Conservation (phyloP, 495 filamentous ascomycete genomes). For the Apodospora peruviana region DNA sequence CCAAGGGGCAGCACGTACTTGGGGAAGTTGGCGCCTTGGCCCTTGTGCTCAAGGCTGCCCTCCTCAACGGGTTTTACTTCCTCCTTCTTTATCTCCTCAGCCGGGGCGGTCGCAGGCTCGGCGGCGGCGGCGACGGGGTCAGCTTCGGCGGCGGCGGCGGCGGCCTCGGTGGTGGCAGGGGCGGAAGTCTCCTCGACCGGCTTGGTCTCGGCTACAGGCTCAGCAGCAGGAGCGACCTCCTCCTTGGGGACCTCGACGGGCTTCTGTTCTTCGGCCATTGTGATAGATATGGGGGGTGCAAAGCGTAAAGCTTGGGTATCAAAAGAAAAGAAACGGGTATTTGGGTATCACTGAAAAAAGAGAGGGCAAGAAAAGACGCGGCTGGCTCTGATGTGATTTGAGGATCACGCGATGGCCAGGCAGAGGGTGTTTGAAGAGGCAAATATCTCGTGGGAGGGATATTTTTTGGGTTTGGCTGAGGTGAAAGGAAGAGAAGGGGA, state of each 20-base stretch:
- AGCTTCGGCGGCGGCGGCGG: conserved; percentile 30
- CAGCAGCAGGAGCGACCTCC: conserved; percentile 39
- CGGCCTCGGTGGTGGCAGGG: conserved; percentile 26
- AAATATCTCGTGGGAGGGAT: conserved; percentile 21
- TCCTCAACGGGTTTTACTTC: conserved; percentile 60
- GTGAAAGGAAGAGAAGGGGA: conserved; percentile 22
- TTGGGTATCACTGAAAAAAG: conserved; percentile 46
- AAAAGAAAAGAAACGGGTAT: conserved; percentile 37
- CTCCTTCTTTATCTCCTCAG: conserved; percentile 46
- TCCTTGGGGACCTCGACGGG: conserved; percentile 39
- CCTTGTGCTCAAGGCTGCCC: conserved; percentile 81
- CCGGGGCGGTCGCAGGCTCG: conserved; percentile 44
- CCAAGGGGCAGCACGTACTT: conserved; percentile 77
- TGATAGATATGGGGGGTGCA: conserved; percentile 31
- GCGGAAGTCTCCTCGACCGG: conserved; percentile 31
- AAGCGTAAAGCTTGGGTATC: conserved; percentile 30
- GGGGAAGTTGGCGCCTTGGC: conserved; percentile 67
- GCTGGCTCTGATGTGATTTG: conserved; percentile 19
- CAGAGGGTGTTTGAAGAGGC: conserved; percentile 24
- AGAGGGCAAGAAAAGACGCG: conserved; percentile 30
- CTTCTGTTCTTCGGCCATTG: conserved; percentile 47
- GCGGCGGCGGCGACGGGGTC: conserved; percentile 38
- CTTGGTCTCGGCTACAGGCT: conserved; percentile 38
- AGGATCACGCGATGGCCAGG: conserved; percentile 25
- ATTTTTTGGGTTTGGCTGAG: conserved; percentile 3